Evolutionary conservation across 257 asterid species (phyloP), one percentile per base, ranked within the genome.

Genomic region (Jasminum sambac): DNA sequence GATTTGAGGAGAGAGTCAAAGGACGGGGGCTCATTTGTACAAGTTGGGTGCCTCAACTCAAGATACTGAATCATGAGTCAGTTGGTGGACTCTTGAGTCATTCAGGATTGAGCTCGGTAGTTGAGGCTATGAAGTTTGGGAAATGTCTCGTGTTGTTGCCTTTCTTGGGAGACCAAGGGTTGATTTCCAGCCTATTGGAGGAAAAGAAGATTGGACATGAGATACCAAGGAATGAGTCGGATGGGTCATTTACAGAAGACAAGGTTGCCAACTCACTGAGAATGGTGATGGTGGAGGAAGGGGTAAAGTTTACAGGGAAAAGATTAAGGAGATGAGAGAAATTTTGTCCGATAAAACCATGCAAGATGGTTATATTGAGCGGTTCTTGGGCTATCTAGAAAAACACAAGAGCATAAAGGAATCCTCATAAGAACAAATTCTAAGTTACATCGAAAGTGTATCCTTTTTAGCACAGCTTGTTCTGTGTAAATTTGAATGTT

Each of bases 21-120:
- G 72, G 55, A 13, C 74, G 61, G 37, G 82, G 84, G 5, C 17
- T 74, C 8, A 78, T 78, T 11, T 69, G 78, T 74, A 73, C 41
- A 72, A 82, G 60, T 13, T 82, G 86, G 83, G 72, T 78, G 2
- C 80, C 84, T 41, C 86, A 82, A 40, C 69, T 65, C 11, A 73
- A 63, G 40, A 67, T 71, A 67, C 63, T 70, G 39, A 40, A 72
- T 52, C 82, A 76, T 24, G 78, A 43, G 5, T 71, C 82, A 4
- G 69, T 82, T 0, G 84, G 84, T 1, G 75, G 79, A 13, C 68
- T 79, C 39, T 55, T 76, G 77, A 69, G 75, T 41, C 81, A 80
- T 44, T 76, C 74, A 16, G 79, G 84, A 6, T 74, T 84, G 84
- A 63, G 80, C 55, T 79, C 79, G 2, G n/a, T 66, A 9, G 77